These are phyloP conservation scores for Pseudocercospora pini-densiflorae DNA, from an alignment of 2,329 filamentous ascomycete genomes.

Conservation along the genomic window DNA sequence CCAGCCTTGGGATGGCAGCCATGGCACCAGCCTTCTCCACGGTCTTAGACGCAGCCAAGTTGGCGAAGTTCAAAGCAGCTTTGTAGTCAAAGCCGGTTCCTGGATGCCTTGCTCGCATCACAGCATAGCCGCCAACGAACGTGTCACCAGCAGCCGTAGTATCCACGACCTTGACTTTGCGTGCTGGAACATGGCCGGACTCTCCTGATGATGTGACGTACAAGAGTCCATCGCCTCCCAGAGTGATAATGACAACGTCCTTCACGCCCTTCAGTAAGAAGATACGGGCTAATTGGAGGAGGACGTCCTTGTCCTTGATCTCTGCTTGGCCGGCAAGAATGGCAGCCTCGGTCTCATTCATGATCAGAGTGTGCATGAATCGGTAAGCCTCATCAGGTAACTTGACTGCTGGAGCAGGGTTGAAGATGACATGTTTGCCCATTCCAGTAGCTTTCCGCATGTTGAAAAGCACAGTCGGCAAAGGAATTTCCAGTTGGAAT, in stretches of 20 bases:
- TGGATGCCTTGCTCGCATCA: constrained; percentile 65
- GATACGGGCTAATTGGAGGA: constrained; percentile 44
- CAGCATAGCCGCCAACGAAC: constrained; percentile 86
- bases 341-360: constrained; percentile 89
- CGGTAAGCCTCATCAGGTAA: constrained; percentile 70
- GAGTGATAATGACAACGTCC: constrained; percentile 81
- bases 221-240: constrained; percentile 62
- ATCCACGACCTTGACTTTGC: constrained; percentile 80
- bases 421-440: constrained; percentile 68
- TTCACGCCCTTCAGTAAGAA: constrained; percentile 73
- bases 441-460: constrained; percentile 34
- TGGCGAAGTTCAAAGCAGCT: constrained; percentile 64
- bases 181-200: constrained; percentile 50
- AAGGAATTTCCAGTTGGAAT: constrained; percentile 54
- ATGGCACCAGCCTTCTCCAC: constrained; percentile 69
- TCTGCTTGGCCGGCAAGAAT: constrained; percentile 63
- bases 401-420: constrained; percentile 74
- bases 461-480: constrained; percentile 45
- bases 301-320: constrained; percentile 42
- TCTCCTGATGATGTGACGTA: constrained; percentile 33
- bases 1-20: constrained; percentile 68
- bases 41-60: constrained; percentile 67
- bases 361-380: constrained; percentile 75
- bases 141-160: constrained; percentile 95
- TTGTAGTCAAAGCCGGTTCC: constrained; percentile 56